These are phyloP conservation scores for Vigna trinervia DNA, from an alignment of 306 rosid genomes.

Conservation along the genomic window DNA sequence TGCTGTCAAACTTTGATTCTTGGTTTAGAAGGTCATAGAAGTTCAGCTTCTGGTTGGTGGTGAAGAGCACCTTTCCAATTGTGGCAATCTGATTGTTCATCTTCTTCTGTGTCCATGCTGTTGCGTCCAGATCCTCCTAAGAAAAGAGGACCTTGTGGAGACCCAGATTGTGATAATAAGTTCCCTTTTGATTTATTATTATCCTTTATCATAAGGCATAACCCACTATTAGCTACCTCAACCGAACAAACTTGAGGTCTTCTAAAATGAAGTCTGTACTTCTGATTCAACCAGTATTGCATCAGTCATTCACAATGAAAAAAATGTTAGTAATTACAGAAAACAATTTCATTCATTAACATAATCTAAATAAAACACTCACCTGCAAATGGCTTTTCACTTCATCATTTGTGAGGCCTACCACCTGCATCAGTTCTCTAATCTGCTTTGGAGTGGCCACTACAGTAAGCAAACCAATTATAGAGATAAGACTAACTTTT, in stretches of 20 bases:
- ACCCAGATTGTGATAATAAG: constrained; percentile 51
- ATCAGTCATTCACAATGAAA: neutral
- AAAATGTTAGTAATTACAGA: neutral
- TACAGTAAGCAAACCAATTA: constrained; percentile 38
- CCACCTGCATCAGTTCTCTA: constrained; percentile 83
- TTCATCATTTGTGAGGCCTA: constrained; percentile 86
- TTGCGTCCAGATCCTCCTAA: constrained; percentile 56
- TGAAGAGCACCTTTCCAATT: constrained; percentile 62
- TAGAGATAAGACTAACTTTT: neutral
- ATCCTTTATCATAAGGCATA: constrained; percentile 49
- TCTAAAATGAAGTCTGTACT: constrained; percentile 80
- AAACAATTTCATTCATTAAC: no score
- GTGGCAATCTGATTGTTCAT: constrained; percentile 72
- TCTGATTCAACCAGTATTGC: constrained; percentile 53
- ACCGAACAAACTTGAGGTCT: constrained; percentile 52
- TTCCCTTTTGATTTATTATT: constrained; percentile 51
- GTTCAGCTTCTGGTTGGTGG: constrained; percentile 40
- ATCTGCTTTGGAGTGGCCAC: constrained; percentile 92
- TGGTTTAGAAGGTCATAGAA: constrained; percentile 40
- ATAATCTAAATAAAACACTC: neutral
- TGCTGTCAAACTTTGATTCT: constrained; percentile 41
- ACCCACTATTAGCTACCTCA: constrained; percentile 38
- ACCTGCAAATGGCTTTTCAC: constrained; percentile 94
- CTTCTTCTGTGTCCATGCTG: constrained; percentile 62
- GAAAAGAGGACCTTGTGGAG: constrained; percentile 66